phyloP scores from a whole-genome alignment of 2,329 filamentous ascomycete species.

The Karstenula rhodostoma region DNA sequence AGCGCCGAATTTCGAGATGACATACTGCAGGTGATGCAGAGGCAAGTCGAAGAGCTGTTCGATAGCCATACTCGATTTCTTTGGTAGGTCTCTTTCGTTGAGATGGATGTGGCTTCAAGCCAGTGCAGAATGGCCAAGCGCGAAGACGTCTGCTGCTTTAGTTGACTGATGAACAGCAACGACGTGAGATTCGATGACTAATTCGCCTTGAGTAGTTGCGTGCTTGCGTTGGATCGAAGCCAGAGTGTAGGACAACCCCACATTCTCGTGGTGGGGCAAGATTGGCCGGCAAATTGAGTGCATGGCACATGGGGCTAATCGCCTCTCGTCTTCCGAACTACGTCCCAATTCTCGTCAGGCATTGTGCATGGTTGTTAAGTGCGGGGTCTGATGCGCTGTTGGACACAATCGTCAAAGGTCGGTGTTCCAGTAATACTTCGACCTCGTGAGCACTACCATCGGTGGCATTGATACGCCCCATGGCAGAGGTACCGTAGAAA shows the following conservation, averaged over 20 bases:
- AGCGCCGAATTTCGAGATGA: conserved; percentile 41
- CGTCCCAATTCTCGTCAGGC: background rate
- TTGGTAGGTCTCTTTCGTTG: background rate
- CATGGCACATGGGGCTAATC: conserved; percentile 2
- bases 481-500: too few relatives aligned
- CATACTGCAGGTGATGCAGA: conserved; percentile 40
- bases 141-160: background rate
- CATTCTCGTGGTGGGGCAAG: conserved; percentile 41
- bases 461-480: too few relatives aligned
- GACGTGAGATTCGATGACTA: background rate
- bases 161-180: background rate
- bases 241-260: conserved; percentile 30
- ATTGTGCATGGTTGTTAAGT: background rate
- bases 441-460: too few relatives aligned
- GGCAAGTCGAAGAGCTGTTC: conserved; percentile 41
- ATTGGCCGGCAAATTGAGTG: conserved; percentile 31
- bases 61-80: conserved; percentile 33
- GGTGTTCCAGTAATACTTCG: background rate
- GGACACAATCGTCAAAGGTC: background rate
- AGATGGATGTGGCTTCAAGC: background rate
- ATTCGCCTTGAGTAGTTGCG: background rate
- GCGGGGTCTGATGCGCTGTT: background rate
- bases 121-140: background rate
- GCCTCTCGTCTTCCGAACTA: conserved; percentile 14
- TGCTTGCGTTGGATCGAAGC: conserved; percentile 2